Evolutionary conservation across 176 grass and related monocot genomes (phyloP).

Genomic region (Lolium multiflorum): DNA sequence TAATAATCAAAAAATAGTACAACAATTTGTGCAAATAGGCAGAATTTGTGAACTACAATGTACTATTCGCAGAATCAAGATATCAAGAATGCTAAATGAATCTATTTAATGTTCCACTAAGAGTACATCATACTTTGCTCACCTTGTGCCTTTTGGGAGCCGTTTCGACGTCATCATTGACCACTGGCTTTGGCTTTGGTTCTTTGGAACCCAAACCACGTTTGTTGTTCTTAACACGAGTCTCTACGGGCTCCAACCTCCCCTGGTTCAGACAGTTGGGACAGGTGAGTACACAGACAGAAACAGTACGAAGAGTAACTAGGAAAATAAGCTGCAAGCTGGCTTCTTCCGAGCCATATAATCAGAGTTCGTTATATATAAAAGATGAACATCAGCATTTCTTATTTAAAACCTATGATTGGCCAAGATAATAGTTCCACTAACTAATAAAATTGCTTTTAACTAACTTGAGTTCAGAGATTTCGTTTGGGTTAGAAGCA

Average conservation of each 20-base stretch:
- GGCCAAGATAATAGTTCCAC: background rate
- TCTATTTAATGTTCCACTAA: background rate
- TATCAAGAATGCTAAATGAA: background rate
- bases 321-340: background rate
- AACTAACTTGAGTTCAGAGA: background rate
- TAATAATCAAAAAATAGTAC: background rate
- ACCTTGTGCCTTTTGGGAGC: conserved; percentile 57
- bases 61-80: background rate
- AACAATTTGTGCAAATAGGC: background rate
- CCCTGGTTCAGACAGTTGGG: conserved; percentile 50
- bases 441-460: background rate
- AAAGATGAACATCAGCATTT: background rate
- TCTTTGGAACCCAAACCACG: conserved; percentile 79
- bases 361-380: background rate
- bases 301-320: background rate
- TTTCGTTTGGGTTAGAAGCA: background rate
- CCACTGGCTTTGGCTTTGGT: conserved; percentile 53
- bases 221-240: conserved; percentile 86
- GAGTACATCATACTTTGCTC: conserved; percentile 5
- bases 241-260: conserved; percentile 79
- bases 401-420: background rate
- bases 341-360: background rate
- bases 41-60: background rate
- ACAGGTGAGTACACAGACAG: background rate
- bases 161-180: conserved; percentile 39